A percentile compares a stretch with the other conserved stretches of the same genome.
Conservation (phyloP, 768 basidiomycete species). For the Postia placenta region DNA sequence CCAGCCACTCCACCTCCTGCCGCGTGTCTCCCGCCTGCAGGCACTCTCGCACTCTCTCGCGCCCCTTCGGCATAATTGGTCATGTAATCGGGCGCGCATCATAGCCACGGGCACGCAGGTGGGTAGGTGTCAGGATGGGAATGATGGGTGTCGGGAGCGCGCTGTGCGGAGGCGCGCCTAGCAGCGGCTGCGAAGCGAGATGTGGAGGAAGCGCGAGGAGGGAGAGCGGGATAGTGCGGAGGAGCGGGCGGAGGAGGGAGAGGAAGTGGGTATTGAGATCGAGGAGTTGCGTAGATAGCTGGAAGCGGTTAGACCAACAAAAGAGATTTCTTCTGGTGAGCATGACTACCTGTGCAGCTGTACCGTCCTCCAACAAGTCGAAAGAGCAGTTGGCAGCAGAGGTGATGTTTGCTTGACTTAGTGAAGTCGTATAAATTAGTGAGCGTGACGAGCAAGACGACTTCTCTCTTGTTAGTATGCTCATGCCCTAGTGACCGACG, state of each 20-base stretch:
- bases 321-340: conserved; percentile 19
- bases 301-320: conserved; percentile 11
- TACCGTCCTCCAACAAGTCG: conserved; percentile 68
- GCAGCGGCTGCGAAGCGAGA: conserved; percentile 24
- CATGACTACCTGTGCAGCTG: conserved; percentile 45
- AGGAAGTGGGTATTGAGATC: conserved; percentile 37
- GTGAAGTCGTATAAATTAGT: conserved; percentile 87
- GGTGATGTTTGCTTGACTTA: conserved; percentile 70
- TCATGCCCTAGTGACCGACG: too few relatives aligned
- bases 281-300: conserved; percentile 34
- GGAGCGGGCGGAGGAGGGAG: conserved; percentile 22
- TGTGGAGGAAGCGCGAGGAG: conserved; percentile 26
- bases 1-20: conserved; percentile 55
- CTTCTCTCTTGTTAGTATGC: conserved; percentile 27
- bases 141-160: conserved; percentile 66
- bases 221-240: conserved; percentile 22
- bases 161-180: conserved; percentile 21
- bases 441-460: conserved; percentile 80
- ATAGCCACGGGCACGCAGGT: conserved; percentile 47
- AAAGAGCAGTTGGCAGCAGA: conserved; percentile 72
- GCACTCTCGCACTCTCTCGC: conserved; percentile 84
- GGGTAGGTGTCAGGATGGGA: conserved; percentile 69
- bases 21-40: conserved; percentile 71
- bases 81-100: conserved; percentile 74
- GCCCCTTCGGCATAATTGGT: conserved; percentile 87